Evolutionary conservation across 2,329 filamentous ascomycete genomes (phyloP), one percentile per base, ranked within the genome.

Genomic region (Hymenoscyphus linearis): DNA sequence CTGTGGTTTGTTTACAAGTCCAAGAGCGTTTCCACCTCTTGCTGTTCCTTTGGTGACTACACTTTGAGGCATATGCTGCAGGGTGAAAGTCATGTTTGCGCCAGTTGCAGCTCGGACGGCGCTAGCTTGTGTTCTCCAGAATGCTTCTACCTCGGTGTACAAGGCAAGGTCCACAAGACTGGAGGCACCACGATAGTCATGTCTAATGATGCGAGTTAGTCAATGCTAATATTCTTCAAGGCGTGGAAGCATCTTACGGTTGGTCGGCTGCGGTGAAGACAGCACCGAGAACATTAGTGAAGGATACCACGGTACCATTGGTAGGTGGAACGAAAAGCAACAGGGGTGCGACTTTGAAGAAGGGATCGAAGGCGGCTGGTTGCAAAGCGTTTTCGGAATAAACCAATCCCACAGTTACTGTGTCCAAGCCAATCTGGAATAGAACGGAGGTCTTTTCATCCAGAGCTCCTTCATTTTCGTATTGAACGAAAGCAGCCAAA

Each of bases 11-110:
- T 14, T 13, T 12, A 36, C 22, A 16, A 63, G 25, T 35, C 58
- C 55, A 22, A 63, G 55, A 27, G 61, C 26, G 36, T 63, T 63
- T 31, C 61, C 58, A 16, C 61, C 61, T 16, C 54, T 58, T 7
- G 25, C 31, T 2, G 54, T 37, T 25, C 60, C 60, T 54, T 59
- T 40, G 13, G 55, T 37, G 50, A 62, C 47, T 4, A 62, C 27
- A 22, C 31, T 59, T 14, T 25, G 35, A 25, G 56, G 36, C 9
- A 59, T 53, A 26, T 55, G 60, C 44, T 62, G 60, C 9, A 62
- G 31, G 27, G 44, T 55, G 57, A 62, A 62, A 25, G 57, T 62
- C 44, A 34, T n/a, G 12, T 59, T 59, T 9, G 60, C 60, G 10
- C 57, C 37, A 14, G 60, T 62, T 34, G 50, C 37, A 13, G 54